Percentiles rank a stretch among this genome's conserved stretches.
phyloP scores from a whole-genome alignment of 2,329 filamentous ascomycete genomes.

The Grosmannia serpens region DNA sequence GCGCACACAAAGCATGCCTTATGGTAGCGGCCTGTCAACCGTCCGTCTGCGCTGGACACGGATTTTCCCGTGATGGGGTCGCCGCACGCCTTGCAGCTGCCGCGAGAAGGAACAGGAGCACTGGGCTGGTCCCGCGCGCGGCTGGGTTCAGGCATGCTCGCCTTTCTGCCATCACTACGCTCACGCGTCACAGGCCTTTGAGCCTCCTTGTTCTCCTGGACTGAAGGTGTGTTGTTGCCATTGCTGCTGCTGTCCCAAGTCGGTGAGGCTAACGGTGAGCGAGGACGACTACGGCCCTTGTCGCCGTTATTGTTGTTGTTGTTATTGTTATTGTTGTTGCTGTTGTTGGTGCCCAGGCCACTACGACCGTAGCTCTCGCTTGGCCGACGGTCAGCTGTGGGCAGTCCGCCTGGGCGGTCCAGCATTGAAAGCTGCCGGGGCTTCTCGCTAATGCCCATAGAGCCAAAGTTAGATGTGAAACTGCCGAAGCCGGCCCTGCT shows the following conservation, averaged over 20 bases:
- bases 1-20: conserved; percentile 89
- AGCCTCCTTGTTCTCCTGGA: background rate
- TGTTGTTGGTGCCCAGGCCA: background rate
- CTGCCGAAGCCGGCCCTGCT: background rate
- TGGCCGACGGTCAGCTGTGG: background rate
- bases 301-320: background rate
- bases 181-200: background rate
- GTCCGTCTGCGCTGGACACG: conserved; percentile 84
- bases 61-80: conserved; percentile 78
- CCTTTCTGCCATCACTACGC: background rate
- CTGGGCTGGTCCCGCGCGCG: background rate
- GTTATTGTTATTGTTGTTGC: background rate
- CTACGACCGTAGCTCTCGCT: background rate
- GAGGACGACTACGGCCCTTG: background rate
- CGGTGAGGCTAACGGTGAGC: background rate
- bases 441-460: background rate
- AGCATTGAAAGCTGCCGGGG: background rate
- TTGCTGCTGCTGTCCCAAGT: background rate
- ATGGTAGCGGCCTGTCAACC: conserved; percentile 87
- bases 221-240: background rate
- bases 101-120: conserved; percentile 37
- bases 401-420: background rate
- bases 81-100: conserved; percentile 73
- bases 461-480: background rate
- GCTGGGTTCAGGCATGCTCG: background rate